Conservation (phyloP, 2,329 filamentous ascomycete species). For the Ambrosiella cleistominuta region DNA sequence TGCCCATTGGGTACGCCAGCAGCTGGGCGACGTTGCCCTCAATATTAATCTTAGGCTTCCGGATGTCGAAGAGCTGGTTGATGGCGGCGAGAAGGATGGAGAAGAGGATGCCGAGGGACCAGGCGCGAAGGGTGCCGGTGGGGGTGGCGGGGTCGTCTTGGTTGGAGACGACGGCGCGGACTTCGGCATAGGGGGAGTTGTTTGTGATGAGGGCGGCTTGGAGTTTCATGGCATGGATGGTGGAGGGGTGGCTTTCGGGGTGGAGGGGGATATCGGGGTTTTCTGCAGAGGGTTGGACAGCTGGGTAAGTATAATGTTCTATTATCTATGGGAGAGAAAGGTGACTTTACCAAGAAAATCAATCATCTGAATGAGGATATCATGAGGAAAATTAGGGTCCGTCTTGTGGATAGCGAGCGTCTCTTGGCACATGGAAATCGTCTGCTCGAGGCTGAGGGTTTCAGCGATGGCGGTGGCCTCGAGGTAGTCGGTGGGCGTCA, state of each 20-base stretch:
- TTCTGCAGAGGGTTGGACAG: background rate
- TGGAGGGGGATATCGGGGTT: background rate
- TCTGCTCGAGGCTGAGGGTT: background rate
- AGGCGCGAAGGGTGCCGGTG: conserved; percentile 33
- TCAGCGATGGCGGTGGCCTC: background rate
- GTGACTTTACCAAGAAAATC: background rate
- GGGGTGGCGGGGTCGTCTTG: conserved; percentile 32
- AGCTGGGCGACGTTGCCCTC: conserved; percentile 36
- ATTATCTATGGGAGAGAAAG: too few species aligned
- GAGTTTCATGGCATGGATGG: conserved; percentile 25
- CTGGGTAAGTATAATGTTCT: too few species aligned
- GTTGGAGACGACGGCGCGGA: conserved; percentile 36
- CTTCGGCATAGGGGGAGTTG: conserved; percentile 38
- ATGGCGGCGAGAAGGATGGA: conserved; percentile 27
- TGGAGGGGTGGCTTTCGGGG: background rate
- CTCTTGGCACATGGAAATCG: background rate
- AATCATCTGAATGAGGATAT: background rate
- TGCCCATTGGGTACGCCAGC: conserved; percentile 32
- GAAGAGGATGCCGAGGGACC: conserved; percentile 32
- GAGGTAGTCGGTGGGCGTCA: background rate
- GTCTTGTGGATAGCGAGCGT: background rate
- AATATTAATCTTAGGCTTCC: conserved; percentile 32
- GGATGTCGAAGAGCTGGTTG: conserved; percentile 39
- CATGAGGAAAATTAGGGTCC: background rate
- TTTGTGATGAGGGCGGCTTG: conserved; percentile 33